Conservation (phyloP, 345 rosid species). For the Gossypium herbaceum region DNA sequence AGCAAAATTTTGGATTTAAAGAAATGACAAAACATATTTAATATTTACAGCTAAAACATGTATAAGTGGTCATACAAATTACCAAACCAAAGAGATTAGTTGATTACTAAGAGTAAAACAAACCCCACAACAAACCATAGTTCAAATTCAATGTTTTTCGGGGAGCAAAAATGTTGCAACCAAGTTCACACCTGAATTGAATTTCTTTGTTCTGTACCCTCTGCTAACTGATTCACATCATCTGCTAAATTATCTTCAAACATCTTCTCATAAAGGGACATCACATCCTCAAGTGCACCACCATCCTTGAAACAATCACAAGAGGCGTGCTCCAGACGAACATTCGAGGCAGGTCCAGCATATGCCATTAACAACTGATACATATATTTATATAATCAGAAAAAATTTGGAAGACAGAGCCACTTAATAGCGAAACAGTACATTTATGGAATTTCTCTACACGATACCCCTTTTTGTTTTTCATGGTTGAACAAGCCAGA, state of each 20-base stretch:
- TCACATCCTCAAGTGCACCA: slow-evolving; percentile 69
- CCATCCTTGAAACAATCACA: slow-evolving; percentile 47
- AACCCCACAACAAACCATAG: not conserved
- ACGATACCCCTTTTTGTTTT: not conserved
- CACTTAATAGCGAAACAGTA: not conserved
- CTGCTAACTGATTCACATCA: slow-evolving; percentile 23
- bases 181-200: slow-evolving; percentile 44
- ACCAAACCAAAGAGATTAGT: not conserved
- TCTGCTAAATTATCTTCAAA: slow-evolving; percentile 29
- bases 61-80: not conserved
- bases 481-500: not conserved
- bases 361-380: slow-evolving; percentile 59
- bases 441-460: not conserved
- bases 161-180: not conserved
- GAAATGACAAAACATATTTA: not conserved
- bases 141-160: not conserved
- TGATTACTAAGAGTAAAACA: not conserved
- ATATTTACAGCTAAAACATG: not conserved
- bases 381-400: not conserved
- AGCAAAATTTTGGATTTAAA: not conserved
- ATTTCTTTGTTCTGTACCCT: slow-evolving; percentile 25
- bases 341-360: slow-evolving; percentile 89
- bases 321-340: slow-evolving; percentile 63
- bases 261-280: slow-evolving; percentile 56
- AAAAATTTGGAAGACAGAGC: not conserved